These are phyloP conservation scores for Neobulgaria alba DNA, from an alignment of 2,329 filamentous ascomycete species.

Conservation along the genomic window DNA sequence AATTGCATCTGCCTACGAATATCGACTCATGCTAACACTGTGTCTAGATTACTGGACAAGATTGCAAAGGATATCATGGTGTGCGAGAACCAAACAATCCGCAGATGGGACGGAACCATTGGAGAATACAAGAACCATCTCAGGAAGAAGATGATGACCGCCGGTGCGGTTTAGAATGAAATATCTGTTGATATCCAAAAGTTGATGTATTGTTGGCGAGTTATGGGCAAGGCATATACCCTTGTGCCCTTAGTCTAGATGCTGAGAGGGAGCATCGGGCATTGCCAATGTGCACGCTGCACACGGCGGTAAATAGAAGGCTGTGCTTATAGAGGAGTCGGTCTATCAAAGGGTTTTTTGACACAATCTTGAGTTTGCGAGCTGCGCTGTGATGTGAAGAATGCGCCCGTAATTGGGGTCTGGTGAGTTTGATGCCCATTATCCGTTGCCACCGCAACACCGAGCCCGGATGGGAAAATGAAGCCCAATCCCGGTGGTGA, in stretches of 20 bases:
- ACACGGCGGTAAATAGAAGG: constrained; percentile 20
- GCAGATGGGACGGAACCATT: constrained; percentile 80
- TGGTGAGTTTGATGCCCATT: too few species aligned
- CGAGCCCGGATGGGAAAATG: too few species aligned
- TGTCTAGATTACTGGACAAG: constrained; percentile 27
- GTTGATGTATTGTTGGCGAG: constrained; percentile 9
- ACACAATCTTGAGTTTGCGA: not conserved
- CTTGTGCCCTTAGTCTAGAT: not conserved
- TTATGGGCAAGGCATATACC: not conserved
- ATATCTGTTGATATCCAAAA: too few species aligned
- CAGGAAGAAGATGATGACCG: constrained; percentile 94
- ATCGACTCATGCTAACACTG: not conserved
- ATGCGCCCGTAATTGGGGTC: too few species aligned
- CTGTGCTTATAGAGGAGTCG: constrained; percentile 22
- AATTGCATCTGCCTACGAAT: not conserved
- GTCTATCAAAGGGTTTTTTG: not conserved
- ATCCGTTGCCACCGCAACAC: too few species aligned
- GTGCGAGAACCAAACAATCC: constrained; percentile 95
- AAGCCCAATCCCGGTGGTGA: too few species aligned
- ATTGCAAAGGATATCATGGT: constrained; percentile 99
- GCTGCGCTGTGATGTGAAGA: not conserved
- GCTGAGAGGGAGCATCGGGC: constrained; percentile 9
- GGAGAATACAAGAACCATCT: constrained; percentile 97
- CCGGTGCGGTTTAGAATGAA: constrained; percentile 74
- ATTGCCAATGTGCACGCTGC: constrained; percentile 7